A percentile compares a stretch with the other conserved stretches of the same genome.
Evolutionary conservation across 1,284 basidiomycete species (phyloP).

Genomic region (Rhodotorula sp.): DNA sequence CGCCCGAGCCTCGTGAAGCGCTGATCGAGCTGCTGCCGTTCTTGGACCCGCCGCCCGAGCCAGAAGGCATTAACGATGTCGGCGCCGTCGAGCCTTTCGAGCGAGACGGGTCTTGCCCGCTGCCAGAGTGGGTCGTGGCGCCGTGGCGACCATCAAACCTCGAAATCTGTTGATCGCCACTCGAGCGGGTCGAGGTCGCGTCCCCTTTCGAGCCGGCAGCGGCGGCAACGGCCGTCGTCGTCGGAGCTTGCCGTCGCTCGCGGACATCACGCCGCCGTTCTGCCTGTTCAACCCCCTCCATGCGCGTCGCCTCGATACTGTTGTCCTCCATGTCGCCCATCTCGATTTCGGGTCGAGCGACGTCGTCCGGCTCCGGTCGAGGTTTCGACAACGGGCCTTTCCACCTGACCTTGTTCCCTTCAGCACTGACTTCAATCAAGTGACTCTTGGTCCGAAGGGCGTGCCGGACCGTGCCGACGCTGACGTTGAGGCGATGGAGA

Average conservation of each 20-base stretch:
- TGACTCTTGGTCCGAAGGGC: slow-evolving; percentile 21
- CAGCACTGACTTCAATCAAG: slow-evolving; percentile 24
- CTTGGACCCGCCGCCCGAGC: slow-evolving; percentile 6
- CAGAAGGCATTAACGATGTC: slow-evolving; percentile 17
- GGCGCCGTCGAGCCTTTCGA: slow-evolving; percentile 19
- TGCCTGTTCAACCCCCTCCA: slow-evolving; percentile 3
- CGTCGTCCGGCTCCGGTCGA: not conserved
- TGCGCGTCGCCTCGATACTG: slow-evolving; percentile 7
- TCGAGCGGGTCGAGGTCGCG: slow-evolving; percentile 1
- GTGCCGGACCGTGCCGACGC: slow-evolving; percentile 20
- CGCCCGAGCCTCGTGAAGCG: not conserved
- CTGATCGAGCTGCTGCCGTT: slow-evolving; percentile 20
- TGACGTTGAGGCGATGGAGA: slow-evolving; percentile 29
- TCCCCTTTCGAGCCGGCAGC: not conserved
- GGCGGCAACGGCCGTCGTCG: not conserved
- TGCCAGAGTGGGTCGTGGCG: not conserved
- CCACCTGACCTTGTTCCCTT: slow-evolving; percentile 30
- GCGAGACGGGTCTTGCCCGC: not conserved
- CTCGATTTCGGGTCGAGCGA: not conserved
- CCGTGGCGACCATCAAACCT: slow-evolving; percentile 13
- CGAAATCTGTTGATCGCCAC: slow-evolving; percentile 4
- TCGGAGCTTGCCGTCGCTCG: not conserved
- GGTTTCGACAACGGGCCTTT: slow-evolving; percentile 17
- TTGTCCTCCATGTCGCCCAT: slow-evolving; percentile 18
- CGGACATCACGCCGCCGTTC: not conserved